Percentiles rank a stretch among this genome's conserved stretches.
These are phyloP conservation scores for Pyrus hybrid DNA, from an alignment of 331 rosid genomes.

Conservation along the genomic window DNA sequence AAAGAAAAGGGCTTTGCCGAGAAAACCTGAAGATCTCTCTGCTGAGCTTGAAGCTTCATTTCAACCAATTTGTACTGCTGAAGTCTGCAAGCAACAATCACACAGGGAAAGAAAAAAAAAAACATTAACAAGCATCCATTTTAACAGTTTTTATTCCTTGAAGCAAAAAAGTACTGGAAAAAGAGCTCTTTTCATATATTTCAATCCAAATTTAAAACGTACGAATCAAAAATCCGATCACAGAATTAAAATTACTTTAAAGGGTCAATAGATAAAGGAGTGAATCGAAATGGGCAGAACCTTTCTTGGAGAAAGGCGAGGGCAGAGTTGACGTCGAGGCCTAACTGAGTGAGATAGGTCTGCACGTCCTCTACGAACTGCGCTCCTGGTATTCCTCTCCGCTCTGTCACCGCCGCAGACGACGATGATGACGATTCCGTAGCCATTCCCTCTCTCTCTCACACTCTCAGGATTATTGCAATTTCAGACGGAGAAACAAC, in stretches of 20 bases:
- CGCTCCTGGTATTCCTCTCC: slow-evolving; percentile 88
- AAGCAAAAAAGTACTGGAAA: too few relatives aligned
- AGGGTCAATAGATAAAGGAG: background rate
- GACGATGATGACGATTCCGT: slow-evolving; percentile 29
- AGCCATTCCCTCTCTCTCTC: slow-evolving; percentile 26
- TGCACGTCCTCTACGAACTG: slow-evolving; percentile 73
- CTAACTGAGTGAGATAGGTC: slow-evolving; percentile 55
- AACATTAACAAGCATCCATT: too few relatives aligned
- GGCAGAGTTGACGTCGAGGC: slow-evolving; percentile 59
- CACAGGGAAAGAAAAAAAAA: background rate
- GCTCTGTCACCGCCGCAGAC: slow-evolving; percentile 30
- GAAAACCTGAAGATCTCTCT: slow-evolving; percentile 73
- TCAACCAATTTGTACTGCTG: slow-evolving; percentile 88
- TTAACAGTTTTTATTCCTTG: too few relatives aligned
- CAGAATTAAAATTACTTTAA: background rate
- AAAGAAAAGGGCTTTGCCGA: background rate
- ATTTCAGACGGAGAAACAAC: background rate
- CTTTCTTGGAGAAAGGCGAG: slow-evolving; percentile 67
- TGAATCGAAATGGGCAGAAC: slow-evolving; percentile 12
- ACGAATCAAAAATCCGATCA: background rate
- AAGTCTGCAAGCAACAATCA: slow-evolving; percentile 44
- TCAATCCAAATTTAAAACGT: background rate
- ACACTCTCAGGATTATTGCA: background rate
- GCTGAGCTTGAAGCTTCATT: slow-evolving; percentile 90
- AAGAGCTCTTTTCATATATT: background rate